phyloP scores from a whole-genome alignment of 495 filamentous ascomycete genomes.

The Cenococcum geophilum region DNA sequence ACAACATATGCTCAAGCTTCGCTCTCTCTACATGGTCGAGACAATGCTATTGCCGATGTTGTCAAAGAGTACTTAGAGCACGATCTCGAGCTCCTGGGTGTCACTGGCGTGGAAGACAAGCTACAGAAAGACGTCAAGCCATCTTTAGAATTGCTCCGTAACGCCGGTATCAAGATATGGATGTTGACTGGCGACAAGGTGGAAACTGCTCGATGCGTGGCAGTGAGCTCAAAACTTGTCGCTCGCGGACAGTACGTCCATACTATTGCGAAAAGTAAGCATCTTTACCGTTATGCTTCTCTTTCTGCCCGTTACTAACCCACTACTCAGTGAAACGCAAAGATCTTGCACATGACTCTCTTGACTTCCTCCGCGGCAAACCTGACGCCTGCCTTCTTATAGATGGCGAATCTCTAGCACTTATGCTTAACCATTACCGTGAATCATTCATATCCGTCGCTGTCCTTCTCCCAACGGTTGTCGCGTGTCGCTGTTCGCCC shows the following conservation, averaged over 20 bases:
- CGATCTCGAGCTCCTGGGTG: slow-evolving; percentile 85
- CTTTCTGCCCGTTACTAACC: slow-evolving; percentile 24
- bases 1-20: slow-evolving; percentile 70
- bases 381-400: slow-evolving; percentile 86
- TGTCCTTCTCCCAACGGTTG: slow-evolving; percentile 81
- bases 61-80: slow-evolving; percentile 76
- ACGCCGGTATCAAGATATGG: slow-evolving; percentile 99
- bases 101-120: slow-evolving; percentile 97
- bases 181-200: slow-evolving; percentile 99
- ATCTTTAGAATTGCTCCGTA: slow-evolving; percentile 86
- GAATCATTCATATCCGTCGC: slow-evolving; percentile 82
- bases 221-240: slow-evolving; percentile 91
- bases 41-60: slow-evolving; percentile 71
- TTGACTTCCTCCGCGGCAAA: slow-evolving; percentile 84
- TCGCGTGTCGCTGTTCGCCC: slow-evolving; percentile 94
- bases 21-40: slow-evolving; percentile 69
- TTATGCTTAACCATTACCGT: slow-evolving; percentile 76
- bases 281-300: slow-evolving; percentile 26
- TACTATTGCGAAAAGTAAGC: slow-evolving; percentile 68
- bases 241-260: slow-evolving; percentile 92
- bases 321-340: slow-evolving; percentile 51
- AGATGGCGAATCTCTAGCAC: slow-evolving; percentile 80
- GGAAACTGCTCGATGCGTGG: slow-evolving; percentile 94
- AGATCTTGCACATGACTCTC: slow-evolving; percentile 72
- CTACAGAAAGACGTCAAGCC: slow-evolving; percentile 93